A percentile compares a stretch with the other conserved stretches of the same genome.
Conservation (phyloP, 805 yeast genomes). For the Metschnikowia dekortorum region DNA sequence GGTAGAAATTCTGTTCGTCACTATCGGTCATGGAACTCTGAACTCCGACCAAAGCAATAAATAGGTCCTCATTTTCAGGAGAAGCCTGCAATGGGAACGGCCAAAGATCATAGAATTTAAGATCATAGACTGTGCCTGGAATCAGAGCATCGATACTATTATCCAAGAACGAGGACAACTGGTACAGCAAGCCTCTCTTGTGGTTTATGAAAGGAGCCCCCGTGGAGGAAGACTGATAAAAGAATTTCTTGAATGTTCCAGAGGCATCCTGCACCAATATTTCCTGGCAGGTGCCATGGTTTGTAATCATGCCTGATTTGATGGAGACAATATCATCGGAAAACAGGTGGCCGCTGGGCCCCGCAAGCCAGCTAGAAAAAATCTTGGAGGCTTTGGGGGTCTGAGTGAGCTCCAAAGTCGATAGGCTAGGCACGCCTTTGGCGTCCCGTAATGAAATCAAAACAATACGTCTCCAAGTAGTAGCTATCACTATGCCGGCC, state of each 20-base stretch:
- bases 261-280: conserved; percentile 43
- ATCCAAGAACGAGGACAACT: conserved; percentile 26
- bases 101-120: conserved; percentile 61
- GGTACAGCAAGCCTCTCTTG: conserved; percentile 27
- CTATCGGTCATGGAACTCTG: conserved; percentile 10
- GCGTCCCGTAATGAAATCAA: conserved; percentile 62
- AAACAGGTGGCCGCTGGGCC: conserved; percentile 12
- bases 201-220: conserved; percentile 26
- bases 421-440: conserved; percentile 54
- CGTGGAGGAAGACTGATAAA: conserved; percentile 25
- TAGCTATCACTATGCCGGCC: conserved; percentile 66
- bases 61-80: conserved; percentile 6
- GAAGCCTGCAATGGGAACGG: conserved; percentile 32
- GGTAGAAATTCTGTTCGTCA: conserved; percentile 32
- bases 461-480: conserved; percentile 63
- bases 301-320: conserved; percentile 47
- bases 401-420: conserved; percentile 25
- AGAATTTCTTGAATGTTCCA: conserved; percentile 34
- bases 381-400: conserved; percentile 10
- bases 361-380: conserved; percentile 12
- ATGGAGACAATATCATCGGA: conserved; percentile 54
- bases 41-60: conserved; percentile 11
- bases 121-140: conserved; percentile 44
- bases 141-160: conserved; percentile 43
- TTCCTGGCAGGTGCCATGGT: conserved; percentile 43